Evolutionary conservation across 805 yeast genomes (phyloP), one percentile per base, ranked within the genome.

Genomic region (Phaffomyces antillensis): DNA sequence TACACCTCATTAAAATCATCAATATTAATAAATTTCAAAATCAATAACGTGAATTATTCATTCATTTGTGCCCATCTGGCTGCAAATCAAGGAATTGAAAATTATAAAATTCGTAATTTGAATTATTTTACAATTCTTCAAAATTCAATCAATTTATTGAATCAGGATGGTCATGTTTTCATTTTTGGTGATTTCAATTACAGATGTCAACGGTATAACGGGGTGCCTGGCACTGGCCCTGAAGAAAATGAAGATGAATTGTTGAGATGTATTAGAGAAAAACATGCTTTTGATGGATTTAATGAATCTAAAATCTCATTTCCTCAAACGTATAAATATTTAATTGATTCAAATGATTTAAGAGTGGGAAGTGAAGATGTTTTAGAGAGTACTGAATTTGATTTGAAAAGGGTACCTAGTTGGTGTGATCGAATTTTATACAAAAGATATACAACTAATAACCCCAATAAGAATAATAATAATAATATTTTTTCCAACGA

Each of bases 391-490:
- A 7, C 6, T 20, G 23, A 20, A 4, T 20, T 20, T 60, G 75
- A 77, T 48, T 36, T 60, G 2, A 81, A 79, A 52, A 69, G 96
- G 44, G 66, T 68, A 1, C 95, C 96, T 0, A 82, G 95, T 7
- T 90, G 96, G 95, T 89, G 96, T 63, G 98, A 90, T 60, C 65
- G 98, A 43, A 76, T 90, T 7, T 60, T 90, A 39, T 86, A 67
- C 55, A 74, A 75, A 44, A 58, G 68, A 2, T 76, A 81, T 46
- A 52, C 49, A 20, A 20, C 23, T 20, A 20, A 20, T 20, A 20
- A 20, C 23, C 2, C 5, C 23, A 20, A 20, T 4, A 20, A 20
- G 23, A 20, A 20, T 20, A 20, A 20, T 4, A 20, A 20, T 20
- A 20, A 20, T 20, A 20, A 20, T 4, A 20, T 5, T 20, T 5